A percentile compares a stretch with the other conserved stretches of the same genome.
These are phyloP conservation scores for Lentinula novae-zelandiae DNA, from an alignment of 1,284 basidiomycete species.

Conservation along the genomic window DNA sequence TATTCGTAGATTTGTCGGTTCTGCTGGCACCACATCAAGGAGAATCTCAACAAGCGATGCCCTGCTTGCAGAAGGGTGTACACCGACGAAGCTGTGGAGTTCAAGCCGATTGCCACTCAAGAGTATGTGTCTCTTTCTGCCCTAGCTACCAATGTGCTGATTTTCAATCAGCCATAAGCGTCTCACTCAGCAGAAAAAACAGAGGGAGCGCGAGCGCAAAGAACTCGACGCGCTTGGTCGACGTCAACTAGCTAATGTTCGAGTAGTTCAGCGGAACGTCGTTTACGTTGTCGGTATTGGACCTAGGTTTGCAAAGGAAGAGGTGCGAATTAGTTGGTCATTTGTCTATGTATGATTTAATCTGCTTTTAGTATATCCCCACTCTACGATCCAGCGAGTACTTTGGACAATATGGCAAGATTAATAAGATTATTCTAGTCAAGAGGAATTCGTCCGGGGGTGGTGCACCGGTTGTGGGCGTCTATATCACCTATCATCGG, in stretches of 20 bases:
- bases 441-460: slow-evolving; percentile 81
- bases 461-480: slow-evolving; percentile 78
- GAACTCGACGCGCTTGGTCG: slow-evolving; percentile 89
- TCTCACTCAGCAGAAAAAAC: slow-evolving; percentile 94
- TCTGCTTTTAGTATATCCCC: slow-evolving; percentile 72
- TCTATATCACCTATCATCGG: slow-evolving; percentile 96
- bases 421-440: slow-evolving; percentile 91
- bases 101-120: slow-evolving; percentile 93
- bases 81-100: slow-evolving; percentile 90
- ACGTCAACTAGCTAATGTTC: slow-evolving; percentile 88
- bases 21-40: slow-evolving; percentile 98
- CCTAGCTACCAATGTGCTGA: background rate
- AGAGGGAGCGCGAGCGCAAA: slow-evolving; percentile 93
- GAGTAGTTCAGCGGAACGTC: slow-evolving; percentile 95
- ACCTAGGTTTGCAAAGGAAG: slow-evolving; percentile 88
- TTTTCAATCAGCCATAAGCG: slow-evolving; percentile 76
- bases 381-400: slow-evolving; percentile 95
- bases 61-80: slow-evolving; percentile 96
- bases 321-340: slow-evolving; percentile 58
- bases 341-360: background rate
- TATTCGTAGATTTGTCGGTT: slow-evolving; percentile 89
- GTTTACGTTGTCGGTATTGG: slow-evolving; percentile 96
- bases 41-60: slow-evolving; percentile 94
- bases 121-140: slow-evolving; percentile 62
- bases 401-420: slow-evolving; percentile 99